Conservation (phyloP, 2,329 filamentous ascomycete species). For the Penicillium frequentans region DNA sequence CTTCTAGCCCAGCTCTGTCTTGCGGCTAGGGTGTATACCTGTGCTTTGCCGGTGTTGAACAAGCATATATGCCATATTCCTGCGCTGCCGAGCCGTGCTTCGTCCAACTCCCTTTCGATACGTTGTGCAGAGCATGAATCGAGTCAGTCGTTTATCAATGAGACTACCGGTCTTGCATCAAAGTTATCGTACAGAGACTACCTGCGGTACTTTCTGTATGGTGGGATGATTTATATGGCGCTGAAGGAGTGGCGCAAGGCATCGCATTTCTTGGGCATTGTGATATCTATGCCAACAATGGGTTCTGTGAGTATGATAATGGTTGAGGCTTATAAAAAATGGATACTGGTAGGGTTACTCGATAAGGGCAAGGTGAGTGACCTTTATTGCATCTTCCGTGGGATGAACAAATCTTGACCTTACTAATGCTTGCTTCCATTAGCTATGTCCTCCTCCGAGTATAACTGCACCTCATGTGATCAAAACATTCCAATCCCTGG, state of each 20-base stretch:
- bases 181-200: slow-evolving; percentile 42
- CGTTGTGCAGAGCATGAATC: slow-evolving; percentile 34
- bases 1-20: slow-evolving; percentile 44
- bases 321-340: slow-evolving; percentile 90
- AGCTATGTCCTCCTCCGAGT: slow-evolving; percentile 55
- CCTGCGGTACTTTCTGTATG: slow-evolving; percentile 66
- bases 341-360: slow-evolving; percentile 75
- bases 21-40: slow-evolving; percentile 39
- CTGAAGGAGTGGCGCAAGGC: slow-evolving; percentile 64
- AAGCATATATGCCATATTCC: slow-evolving; percentile 45
- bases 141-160: slow-evolving; percentile 36
- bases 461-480: slow-evolving; percentile 55
- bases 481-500: slow-evolving; percentile 59
- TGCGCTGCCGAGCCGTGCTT: slow-evolving; percentile 20
- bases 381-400: neutral
- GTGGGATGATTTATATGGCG: slow-evolving; percentile 65
- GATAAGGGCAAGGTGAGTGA: slow-evolving; percentile 61
- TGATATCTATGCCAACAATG: slow-evolving; percentile 65
- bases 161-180: slow-evolving; percentile 39
- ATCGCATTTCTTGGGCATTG: slow-evolving; percentile 61
- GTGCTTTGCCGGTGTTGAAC: slow-evolving; percentile 43
- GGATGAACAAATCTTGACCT: neutral
- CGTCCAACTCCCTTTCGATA: slow-evolving; percentile 21
- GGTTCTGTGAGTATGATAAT: slow-evolving; percentile 72
- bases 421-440: slow-evolving; percentile 3